Evolutionary conservation across 495 filamentous ascomycete genomes (phyloP).

Genomic region (Penicillium crystallinum): DNA sequence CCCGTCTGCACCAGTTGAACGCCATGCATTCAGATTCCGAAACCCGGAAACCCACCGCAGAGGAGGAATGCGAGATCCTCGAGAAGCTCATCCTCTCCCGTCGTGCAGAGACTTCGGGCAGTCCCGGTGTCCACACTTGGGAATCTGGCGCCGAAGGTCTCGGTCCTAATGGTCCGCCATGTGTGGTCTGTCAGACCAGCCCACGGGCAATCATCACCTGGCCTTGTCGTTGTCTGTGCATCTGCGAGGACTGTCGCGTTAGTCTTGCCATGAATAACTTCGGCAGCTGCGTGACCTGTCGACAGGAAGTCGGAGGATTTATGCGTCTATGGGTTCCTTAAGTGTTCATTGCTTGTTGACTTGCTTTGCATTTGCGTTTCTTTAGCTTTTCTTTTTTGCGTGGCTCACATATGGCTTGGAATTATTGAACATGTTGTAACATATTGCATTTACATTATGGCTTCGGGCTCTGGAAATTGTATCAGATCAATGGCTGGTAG

Average conservation of each 20-base stretch:
- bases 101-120: slow-evolving; percentile 27
- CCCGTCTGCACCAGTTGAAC: slow-evolving; percentile 23
- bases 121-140: slow-evolving; percentile 44
- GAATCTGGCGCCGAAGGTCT: slow-evolving; percentile 64
- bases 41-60: slow-evolving; percentile 46
- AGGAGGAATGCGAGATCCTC: slow-evolving; percentile 75
- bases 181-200: slow-evolving; percentile 87
- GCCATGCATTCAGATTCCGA: slow-evolving; percentile 13
- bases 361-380: neutral
- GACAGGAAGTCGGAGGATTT: slow-evolving; percentile 80
- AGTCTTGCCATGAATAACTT: slow-evolving; percentile 96
- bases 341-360: neutral
- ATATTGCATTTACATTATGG: slow-evolving; percentile 13
- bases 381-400: neutral
- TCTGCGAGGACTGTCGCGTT: slow-evolving; percentile 93
- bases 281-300: slow-evolving; percentile 88
- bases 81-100: slow-evolving; percentile 75
- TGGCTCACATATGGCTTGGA: neutral
- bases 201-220: slow-evolving; percentile 89
- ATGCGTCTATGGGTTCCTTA: slow-evolving; percentile 86
- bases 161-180: slow-evolving; percentile 72
- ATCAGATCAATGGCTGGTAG: neutral
- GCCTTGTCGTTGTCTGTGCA: slow-evolving; percentile 90
- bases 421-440: slow-evolving; percentile 12
- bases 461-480: neutral